phyloP scores from a whole-genome alignment of 176 grass and related monocot species.

The Eragrostis curvula region DNA sequence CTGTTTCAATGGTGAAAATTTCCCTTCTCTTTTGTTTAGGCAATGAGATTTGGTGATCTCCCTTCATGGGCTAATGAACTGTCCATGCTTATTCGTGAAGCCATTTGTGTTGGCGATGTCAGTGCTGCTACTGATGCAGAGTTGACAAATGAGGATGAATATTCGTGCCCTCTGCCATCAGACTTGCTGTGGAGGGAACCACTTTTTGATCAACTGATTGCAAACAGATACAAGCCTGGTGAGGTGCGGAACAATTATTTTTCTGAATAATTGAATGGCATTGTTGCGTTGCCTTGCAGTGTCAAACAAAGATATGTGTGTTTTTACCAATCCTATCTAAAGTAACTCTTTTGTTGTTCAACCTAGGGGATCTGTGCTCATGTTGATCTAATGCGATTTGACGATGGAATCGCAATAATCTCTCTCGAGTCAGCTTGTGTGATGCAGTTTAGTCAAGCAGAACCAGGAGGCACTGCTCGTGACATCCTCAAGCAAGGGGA shows the following conservation, averaged over 20 bases:
- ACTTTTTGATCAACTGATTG: slow-evolving; percentile 88
- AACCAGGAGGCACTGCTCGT: not conserved
- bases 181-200: slow-evolving; percentile 85
- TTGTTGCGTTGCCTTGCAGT: not conserved
- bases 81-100: slow-evolving; percentile 59
- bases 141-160: slow-evolving; percentile 48
- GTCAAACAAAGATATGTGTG: not conserved
- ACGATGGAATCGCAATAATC: slow-evolving; percentile 80
- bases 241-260: slow-evolving; percentile 68
- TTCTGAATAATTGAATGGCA: not conserved
- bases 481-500: slow-evolving; percentile 2
- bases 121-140: slow-evolving; percentile 13
- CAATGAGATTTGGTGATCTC: slow-evolving; percentile 95
- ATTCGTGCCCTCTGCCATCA: slow-evolving; percentile 67
- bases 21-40: slow-evolving; percentile 28
- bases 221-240: slow-evolving; percentile 87
- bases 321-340: not conserved
- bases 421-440: slow-evolving; percentile 79
- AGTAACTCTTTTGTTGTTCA: not conserved
- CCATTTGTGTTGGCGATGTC: slow-evolving; percentile 57
- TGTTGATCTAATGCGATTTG: slow-evolving; percentile 91
- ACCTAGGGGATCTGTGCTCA: slow-evolving; percentile 83
- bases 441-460: slow-evolving; percentile 60
- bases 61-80: slow-evolving; percentile 72
- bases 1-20: not conserved